Evolutionary conservation across 768 basidiomycete species (phyloP).

Genomic region (Erythrobasidium yunnanense): DNA sequence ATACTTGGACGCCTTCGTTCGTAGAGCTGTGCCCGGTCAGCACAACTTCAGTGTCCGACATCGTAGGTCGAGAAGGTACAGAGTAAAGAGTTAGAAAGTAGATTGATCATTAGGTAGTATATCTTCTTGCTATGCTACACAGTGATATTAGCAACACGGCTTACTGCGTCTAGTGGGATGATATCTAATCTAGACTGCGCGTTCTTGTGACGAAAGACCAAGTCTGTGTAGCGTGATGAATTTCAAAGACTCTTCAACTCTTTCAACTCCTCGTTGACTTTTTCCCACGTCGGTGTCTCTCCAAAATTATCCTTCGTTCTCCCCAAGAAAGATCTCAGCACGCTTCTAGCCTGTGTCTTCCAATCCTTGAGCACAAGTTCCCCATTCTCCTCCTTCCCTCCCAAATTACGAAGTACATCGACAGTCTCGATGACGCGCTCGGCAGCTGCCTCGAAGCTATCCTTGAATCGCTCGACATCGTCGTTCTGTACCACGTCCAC

Average conservation of each 20-base stretch:
- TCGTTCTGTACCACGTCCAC: slow-evolving; percentile 49
- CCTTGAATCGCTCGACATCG: slow-evolving; percentile 56
- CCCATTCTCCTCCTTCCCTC: slow-evolving; percentile 43
- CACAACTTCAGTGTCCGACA: neutral
- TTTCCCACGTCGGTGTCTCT: slow-evolving; percentile 74
- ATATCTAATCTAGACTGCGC: too few species aligned
- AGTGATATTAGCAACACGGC: neutral
- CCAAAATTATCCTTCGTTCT: slow-evolving; percentile 69
- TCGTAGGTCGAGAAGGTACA: neutral
- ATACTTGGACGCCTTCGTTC: slow-evolving; percentile 21
- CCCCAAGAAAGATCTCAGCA: slow-evolving; percentile 79
- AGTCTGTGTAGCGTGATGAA: slow-evolving; percentile 30
- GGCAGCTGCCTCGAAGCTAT: slow-evolving; percentile 63
- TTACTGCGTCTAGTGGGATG: neutral
- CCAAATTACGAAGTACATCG: slow-evolving; percentile 70
- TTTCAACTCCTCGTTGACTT: slow-evolving; percentile 56
- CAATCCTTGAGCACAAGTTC: slow-evolving; percentile 47
- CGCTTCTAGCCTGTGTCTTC: slow-evolving; percentile 73
- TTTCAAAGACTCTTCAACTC: slow-evolving; percentile 50
- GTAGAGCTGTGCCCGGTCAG: neutral
- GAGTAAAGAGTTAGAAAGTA: neutral
- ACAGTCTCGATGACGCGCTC: slow-evolving; percentile 72
- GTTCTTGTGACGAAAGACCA: too few species aligned
- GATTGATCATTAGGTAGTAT: neutral
- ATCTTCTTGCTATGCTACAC: neutral